Percentiles rank a stretch among this genome's conserved stretches.
These are phyloP conservation scores for Leccinum broughii DNA, from an alignment of 768 basidiomycete species.

Conservation along the genomic window DNA sequence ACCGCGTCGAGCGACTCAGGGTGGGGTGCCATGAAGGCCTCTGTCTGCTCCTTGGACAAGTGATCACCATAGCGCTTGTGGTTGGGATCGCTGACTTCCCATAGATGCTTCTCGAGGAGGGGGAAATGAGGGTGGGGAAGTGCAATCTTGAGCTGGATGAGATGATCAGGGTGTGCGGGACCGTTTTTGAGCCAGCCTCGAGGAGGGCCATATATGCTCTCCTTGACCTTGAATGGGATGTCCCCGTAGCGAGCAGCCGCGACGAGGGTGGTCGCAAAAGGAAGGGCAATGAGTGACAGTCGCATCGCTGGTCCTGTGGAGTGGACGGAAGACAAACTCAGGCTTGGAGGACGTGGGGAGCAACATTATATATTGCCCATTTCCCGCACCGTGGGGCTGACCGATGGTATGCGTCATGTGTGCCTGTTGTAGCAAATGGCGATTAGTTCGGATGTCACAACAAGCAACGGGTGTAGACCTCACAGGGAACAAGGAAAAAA, in stretches of 20 bases:
- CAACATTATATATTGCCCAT: slow-evolving; percentile 12
- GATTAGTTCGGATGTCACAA: not conserved
- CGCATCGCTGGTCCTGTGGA: slow-evolving; percentile 12
- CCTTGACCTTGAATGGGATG: slow-evolving; percentile 43
- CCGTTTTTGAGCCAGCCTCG: slow-evolving; percentile 48
- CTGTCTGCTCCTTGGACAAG: slow-evolving; percentile 66
- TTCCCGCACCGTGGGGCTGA: not conserved
- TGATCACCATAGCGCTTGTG: slow-evolving; percentile 56
- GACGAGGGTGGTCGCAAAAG: slow-evolving; percentile 15
- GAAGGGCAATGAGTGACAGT: slow-evolving; percentile 12
- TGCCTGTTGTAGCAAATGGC: not conserved
- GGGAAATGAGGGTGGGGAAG: slow-evolving; percentile 54
- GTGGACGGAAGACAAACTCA: not conserved
- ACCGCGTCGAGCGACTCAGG: slow-evolving; percentile 53
- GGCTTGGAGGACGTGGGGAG: not conserved
- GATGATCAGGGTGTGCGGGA: slow-evolving; percentile 44
- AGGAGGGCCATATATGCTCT: slow-evolving; percentile 45
- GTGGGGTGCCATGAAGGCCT: slow-evolving; percentile 59
- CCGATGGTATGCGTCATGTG: not conserved
- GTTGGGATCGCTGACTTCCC: slow-evolving; percentile 57
- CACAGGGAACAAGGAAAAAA: not conserved
- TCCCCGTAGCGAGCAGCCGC: slow-evolving; percentile 11
- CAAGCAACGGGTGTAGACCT: not conserved
- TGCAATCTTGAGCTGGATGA: slow-evolving; percentile 57
- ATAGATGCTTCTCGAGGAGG: slow-evolving; percentile 50